phyloP scores from a whole-genome alignment of 768 basidiomycete species.

The Omphalotus guepiniiformis region DNA sequence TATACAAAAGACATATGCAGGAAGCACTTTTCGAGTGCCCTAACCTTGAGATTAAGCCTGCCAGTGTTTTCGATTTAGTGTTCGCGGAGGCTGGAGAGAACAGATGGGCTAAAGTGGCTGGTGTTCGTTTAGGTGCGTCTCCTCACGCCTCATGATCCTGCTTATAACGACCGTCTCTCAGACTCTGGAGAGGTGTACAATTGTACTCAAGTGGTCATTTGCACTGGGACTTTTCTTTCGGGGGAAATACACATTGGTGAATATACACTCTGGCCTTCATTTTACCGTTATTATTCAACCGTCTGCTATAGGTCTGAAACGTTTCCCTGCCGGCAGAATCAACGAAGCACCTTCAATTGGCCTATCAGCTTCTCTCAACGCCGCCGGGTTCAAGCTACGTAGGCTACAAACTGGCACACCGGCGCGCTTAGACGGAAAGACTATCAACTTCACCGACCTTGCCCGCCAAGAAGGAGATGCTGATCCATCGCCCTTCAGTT shows the following conservation, averaged over 20 bases:
- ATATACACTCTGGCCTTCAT: background rate
- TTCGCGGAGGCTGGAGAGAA: constrained; percentile 36
- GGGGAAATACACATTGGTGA: constrained; percentile 89
- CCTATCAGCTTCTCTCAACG: constrained; percentile 68
- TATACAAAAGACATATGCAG: constrained; percentile 86
- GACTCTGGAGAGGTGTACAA: constrained; percentile 71
- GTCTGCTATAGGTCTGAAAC: constrained; percentile 51
- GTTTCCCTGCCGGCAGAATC: constrained; percentile 75
- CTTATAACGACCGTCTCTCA: constrained; percentile 20
- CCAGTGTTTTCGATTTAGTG: constrained; percentile 75
- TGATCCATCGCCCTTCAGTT: constrained; percentile 71
- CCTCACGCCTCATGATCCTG: background rate
- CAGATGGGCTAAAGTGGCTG: constrained; percentile 51
- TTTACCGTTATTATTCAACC: background rate
- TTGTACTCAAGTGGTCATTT: constrained; percentile 81
- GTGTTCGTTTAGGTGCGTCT: constrained; percentile 61
- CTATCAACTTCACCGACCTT: constrained; percentile 66
- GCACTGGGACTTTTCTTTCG: constrained; percentile 88
- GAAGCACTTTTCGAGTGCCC: constrained; percentile 57
- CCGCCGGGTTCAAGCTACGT: constrained; percentile 78
- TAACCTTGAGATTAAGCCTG: constrained; percentile 64
- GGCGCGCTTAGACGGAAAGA: constrained; percentile 65
- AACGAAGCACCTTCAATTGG: constrained; percentile 69
- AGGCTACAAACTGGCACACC: constrained; percentile 86
- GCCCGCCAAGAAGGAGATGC: constrained; percentile 63